phyloP scores from a whole-genome alignment of 352 stramenopile species.

The Phytophthora agathidicida region DNA sequence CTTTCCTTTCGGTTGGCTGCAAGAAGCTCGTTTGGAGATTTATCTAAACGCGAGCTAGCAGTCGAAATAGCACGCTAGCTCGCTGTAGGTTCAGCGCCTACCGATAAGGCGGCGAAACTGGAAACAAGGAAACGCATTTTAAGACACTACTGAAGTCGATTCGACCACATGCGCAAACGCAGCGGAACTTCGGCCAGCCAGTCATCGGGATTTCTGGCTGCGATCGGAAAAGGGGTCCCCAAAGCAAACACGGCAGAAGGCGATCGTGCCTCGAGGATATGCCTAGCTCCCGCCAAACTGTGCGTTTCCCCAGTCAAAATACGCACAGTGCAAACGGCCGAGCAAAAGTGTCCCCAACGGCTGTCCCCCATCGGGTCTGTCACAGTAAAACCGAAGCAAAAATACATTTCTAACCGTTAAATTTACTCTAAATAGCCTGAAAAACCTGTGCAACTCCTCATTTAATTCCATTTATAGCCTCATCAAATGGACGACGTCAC shows the following conservation, averaged over 20 bases:
- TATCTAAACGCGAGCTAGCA: no score
- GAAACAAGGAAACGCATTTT: no score
- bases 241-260: neutral
- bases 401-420: neutral
- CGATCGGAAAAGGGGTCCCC: constrained; percentile 25
- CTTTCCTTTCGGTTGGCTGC: neutral
- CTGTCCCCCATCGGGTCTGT: constrained; percentile 17
- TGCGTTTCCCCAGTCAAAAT: constrained; percentile 20
- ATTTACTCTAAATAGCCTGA: neutral
- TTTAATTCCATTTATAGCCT: neutral
- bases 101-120: no score
- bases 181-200: no score
- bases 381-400: constrained; percentile 10
- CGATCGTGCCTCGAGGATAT: constrained; percentile 16
- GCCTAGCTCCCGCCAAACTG: constrained; percentile 24
- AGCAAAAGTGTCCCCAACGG: constrained; percentile 29
- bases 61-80: no score
- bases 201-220: no score
- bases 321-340: constrained; percentile 22
- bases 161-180: no score
- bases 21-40: neutral
- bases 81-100: no score
- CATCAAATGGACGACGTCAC: constrained; percentile 9
- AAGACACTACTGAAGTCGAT: no score
- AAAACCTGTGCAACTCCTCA: neutral